These are phyloP conservation scores for Microdochium nivale DNA, from an alignment of 2,329 filamentous ascomycete species.

Conservation along the genomic window DNA sequence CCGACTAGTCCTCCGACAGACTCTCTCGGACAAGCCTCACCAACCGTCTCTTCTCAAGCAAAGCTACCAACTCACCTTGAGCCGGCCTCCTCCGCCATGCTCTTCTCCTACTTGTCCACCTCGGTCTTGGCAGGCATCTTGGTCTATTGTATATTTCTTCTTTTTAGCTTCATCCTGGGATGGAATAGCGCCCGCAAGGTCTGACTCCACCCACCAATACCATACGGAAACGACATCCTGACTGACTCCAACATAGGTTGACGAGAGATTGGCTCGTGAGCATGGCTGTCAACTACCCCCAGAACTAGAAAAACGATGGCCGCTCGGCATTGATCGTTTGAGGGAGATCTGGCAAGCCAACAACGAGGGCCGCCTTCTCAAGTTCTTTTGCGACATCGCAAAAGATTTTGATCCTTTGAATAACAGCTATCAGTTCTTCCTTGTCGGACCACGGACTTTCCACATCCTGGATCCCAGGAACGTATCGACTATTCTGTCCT, in stretches of 20 bases:
- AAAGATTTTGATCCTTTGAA: constrained; percentile 19
- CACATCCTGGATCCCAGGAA: constrained; percentile 19
- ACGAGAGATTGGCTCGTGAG: constrained; percentile 7
- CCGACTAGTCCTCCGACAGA: no score
- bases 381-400: constrained; percentile 16
- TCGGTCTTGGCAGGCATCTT: no score
- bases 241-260: constrained; percentile 1
- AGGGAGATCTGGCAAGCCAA: constrained; percentile 15
- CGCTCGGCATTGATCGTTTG: constrained; percentile 22
- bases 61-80: no score
- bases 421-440: constrained; percentile 16
- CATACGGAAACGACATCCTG: no score
- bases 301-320: constrained; percentile 20
- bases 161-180: no score
- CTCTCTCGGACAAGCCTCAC: no score
- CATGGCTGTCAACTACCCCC: constrained; percentile 20
- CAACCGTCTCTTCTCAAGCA: no score
- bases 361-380: constrained; percentile 15
- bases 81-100: no score
- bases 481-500: constrained; percentile 20
- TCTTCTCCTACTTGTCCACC: no score
- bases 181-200: no score
- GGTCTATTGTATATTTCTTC: no score
- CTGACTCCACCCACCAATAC: no score
- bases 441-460: constrained; percentile 17